phyloP scores from a whole-genome alignment of 129 eudicot genomes.

The Arctium lappa region DNA sequence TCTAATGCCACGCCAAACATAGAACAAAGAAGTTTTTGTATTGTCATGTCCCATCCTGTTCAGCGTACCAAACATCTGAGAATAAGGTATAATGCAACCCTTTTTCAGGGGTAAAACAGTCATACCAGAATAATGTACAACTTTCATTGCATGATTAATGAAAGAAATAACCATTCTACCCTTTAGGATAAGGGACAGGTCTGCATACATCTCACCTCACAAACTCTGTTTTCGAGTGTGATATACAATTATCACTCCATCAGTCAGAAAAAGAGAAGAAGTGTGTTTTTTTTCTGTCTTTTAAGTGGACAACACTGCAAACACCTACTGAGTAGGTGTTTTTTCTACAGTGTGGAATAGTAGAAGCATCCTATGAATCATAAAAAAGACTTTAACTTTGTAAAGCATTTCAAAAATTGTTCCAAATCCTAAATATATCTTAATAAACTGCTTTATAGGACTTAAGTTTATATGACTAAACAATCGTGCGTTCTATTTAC shows the following conservation, averaged over 20 bases:
- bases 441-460: not conserved
- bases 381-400: conserved; percentile 1
- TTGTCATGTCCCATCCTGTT: too few relatives aligned
- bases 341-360: conserved; percentile 10
- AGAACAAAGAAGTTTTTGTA: too few relatives aligned
- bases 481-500: not conserved
- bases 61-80: too few relatives aligned
- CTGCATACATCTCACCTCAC: not conserved
- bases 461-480: not conserved
- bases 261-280: conserved; percentile 26
- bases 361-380: conserved; percentile 28
- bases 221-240: not conserved
- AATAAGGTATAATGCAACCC: not conserved
- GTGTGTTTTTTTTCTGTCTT: not conserved
- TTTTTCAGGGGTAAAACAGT: conserved; percentile 19
- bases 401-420: conserved; percentile 16
- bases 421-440: not conserved
- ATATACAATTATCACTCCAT: conserved; percentile 13
- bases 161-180: not conserved
- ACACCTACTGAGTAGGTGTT: not conserved
- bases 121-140: conserved; percentile 1
- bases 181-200: not conserved
- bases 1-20: too few relatives aligned
- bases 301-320: conserved; percentile 17
- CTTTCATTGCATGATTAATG: conserved; percentile 10